phyloP scores from a whole-genome alignment of 2,329 filamentous ascomycete species.

The Exophiala calicioides region DNA sequence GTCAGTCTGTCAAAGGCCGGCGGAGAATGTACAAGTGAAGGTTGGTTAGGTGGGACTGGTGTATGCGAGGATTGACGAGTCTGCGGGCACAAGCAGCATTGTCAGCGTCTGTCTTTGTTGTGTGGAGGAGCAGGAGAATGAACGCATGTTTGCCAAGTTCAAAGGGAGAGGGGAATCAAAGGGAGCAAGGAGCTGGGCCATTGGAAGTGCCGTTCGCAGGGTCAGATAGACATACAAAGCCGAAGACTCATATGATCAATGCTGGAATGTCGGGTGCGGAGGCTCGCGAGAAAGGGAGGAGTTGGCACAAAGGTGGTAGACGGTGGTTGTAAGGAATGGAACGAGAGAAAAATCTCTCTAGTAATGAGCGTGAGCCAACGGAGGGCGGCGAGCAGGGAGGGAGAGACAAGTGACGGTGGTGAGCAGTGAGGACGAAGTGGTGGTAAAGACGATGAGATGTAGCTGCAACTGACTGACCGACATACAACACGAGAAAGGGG shows the following conservation, averaged over 20 bases:
- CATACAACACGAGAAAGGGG: too few relatives aligned
- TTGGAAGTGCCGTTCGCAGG: slow-evolving; percentile 24
- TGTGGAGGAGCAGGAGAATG: too few relatives aligned
- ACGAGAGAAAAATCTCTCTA: slow-evolving; percentile 33
- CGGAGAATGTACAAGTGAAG: slow-evolving; percentile 13
- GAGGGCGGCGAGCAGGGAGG: slow-evolving; percentile 25
- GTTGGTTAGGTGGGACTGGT: slow-evolving; percentile 22
- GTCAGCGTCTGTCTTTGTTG: slow-evolving; percentile 19
- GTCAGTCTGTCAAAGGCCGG: slow-evolving; percentile 28
- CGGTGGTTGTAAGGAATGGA: slow-evolving; percentile 30
- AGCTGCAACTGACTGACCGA: slow-evolving; percentile 5
- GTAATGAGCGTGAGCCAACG: slow-evolving; percentile 31
- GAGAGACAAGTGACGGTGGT: slow-evolving; percentile 26
- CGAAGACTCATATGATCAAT: slow-evolving; percentile 31
- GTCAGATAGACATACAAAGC: slow-evolving; percentile 29
- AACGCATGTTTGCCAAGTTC: slow-evolving; percentile 11
- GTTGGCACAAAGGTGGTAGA: slow-evolving; percentile 25
- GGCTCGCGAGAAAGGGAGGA: slow-evolving; percentile 21
- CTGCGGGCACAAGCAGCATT: slow-evolving; percentile 17
- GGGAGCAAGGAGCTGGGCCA: slow-evolving; percentile 17
- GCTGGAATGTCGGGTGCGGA: slow-evolving; percentile 27
- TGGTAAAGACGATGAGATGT: too few relatives aligned
- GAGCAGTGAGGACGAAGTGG: slow-evolving; percentile 7
- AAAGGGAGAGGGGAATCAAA: slow-evolving; percentile 15
- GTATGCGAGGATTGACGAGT: slow-evolving; percentile 13